Evolutionary conservation across 257 asterid genomes (phyloP).

Genomic region (Ilex aquifolium): DNA sequence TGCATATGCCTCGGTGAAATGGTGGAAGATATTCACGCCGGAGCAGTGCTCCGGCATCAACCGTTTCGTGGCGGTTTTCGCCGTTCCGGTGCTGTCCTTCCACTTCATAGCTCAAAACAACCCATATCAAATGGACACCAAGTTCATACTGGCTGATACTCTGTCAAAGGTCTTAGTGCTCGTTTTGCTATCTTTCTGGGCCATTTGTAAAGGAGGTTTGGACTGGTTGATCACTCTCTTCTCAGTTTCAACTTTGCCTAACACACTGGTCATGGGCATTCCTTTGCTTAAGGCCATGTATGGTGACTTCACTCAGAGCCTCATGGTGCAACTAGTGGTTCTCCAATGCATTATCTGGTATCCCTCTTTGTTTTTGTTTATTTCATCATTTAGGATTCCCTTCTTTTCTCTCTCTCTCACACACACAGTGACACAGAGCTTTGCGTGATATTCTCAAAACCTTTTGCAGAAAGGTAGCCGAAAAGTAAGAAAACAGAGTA

Average conservation of each 20-base stretch:
- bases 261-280: constrained; percentile 69
- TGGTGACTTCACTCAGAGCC: constrained; percentile 52
- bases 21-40: constrained; percentile 66
- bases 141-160: constrained; percentile 58
- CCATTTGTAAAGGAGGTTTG: constrained; percentile 28
- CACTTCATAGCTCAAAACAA: constrained; percentile 72
- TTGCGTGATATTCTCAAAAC: too few relatives aligned
- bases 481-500: too few relatives aligned
- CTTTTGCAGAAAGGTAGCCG: too few relatives aligned
- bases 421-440: too few relatives aligned
- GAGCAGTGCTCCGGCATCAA: constrained; percentile 75
- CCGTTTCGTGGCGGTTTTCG: constrained; percentile 66
- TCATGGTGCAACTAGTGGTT: constrained; percentile 70
- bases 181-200: constrained; percentile 34
- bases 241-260: constrained; percentile 71
- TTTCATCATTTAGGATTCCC: not conserved
- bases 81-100: constrained; percentile 66
- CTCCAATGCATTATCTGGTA: constrained; percentile 82
- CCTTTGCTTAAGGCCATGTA: constrained; percentile 75
- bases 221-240: constrained; percentile 69
- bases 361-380: not conserved
- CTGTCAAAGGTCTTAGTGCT: constrained; percentile 43
- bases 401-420: not conserved
- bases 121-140: constrained; percentile 61
- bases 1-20: constrained; percentile 58